Percentiles rank a stretch among this genome's conserved stretches.
Conservation (phyloP, 768 basidiomycete genomes). For the Pleurotus pulmonarius region DNA sequence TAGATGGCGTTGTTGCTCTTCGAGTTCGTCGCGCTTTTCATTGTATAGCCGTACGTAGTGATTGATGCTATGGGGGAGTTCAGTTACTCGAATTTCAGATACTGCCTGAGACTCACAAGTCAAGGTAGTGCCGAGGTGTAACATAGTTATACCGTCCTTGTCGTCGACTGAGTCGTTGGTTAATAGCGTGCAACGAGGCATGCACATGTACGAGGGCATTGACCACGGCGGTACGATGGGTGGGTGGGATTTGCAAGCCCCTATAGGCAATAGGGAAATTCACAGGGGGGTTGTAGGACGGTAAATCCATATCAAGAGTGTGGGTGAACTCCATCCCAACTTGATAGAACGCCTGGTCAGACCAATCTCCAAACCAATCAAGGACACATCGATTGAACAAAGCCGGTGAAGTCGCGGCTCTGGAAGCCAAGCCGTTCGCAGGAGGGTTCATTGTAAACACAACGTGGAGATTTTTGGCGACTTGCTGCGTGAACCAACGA, state of each 20-base stretch:
- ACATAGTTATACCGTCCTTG: conserved; percentile 97
- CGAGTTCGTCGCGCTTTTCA: conserved; percentile 95
- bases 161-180: conserved; percentile 81
- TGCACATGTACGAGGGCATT: conserved; percentile 95
- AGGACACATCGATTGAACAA: conserved; percentile 98
- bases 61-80: conserved; percentile 64
- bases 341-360: conserved; percentile 97
- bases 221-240: conserved; percentile 87
- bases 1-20: conserved; percentile 97
- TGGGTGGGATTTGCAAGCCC: conserved; percentile 77
- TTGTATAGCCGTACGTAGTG: conserved; percentile 94
- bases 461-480: conserved; percentile 96
- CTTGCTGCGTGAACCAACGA: conserved; percentile 98
- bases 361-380: conserved; percentile 99
- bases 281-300: conserved; percentile 73
- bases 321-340: conserved; percentile 97
- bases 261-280: conserved; percentile 91
- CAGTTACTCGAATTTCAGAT: conserved; percentile 8
- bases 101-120: conserved; percentile 72
- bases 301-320: conserved; percentile 86
- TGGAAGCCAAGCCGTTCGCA: conserved; percentile 89
- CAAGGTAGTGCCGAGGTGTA: conserved; percentile 96
- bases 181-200: conserved; percentile 84
- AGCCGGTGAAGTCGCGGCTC: conserved; percentile 96
- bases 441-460: conserved; percentile 99